Evolutionary conservation across 2,329 filamentous ascomycete genomes (phyloP), one percentile per base, ranked within the genome.

Genomic region (Paecilomyces formosus): DNA sequence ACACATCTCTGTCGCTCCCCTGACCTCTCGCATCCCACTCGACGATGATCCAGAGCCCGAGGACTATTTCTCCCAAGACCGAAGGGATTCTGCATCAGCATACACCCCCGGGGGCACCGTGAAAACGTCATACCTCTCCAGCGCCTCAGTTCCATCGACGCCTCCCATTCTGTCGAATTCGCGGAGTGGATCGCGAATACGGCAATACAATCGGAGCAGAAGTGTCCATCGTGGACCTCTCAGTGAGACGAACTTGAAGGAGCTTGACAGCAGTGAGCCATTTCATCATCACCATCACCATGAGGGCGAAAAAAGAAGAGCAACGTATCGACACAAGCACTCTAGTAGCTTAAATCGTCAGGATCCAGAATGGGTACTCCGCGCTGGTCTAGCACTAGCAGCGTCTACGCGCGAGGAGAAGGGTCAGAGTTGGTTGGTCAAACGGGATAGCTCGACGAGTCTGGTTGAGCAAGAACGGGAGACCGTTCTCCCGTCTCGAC

Each of bases 371-470:
- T 87, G 84, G 84, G 74, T 86, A 57, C 78, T 84, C 52, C 81
- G 84, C 56, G 81, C 84, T 0, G 82, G 82, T 2, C 76, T 83
- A 7, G 79, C 80, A 0, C 79, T 86, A 4, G 80, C 83, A 1
- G 79, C 81, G 3, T 78, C 83, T 21, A 79, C 82, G 4, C 75
- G 83, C 39, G 83, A 86, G 63, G 79, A 79, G 58, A 86, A 86
- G 63, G 84, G 84, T n/a, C 83, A 86, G 65, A 80, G 79, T 57
- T 86, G 84, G 84, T 75, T 86, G 2, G 74, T 77, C 2, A 79
- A 83, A 55, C 75, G 82, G 26, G 80, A 82, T 61, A 83, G 79
- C 60, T 81, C 79, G 0, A 85, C 83, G 0, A 81, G 78, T 53
- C 72, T 85, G 2, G 77, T 79, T 1, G 71, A 79, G 15, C 62